A percentile compares a stretch with the other conserved stretches of the same genome.
These are phyloP conservation scores for Sporothrix pseudoabietina DNA, from an alignment of 2,329 filamentous ascomycete genomes.

Conservation along the genomic window DNA sequence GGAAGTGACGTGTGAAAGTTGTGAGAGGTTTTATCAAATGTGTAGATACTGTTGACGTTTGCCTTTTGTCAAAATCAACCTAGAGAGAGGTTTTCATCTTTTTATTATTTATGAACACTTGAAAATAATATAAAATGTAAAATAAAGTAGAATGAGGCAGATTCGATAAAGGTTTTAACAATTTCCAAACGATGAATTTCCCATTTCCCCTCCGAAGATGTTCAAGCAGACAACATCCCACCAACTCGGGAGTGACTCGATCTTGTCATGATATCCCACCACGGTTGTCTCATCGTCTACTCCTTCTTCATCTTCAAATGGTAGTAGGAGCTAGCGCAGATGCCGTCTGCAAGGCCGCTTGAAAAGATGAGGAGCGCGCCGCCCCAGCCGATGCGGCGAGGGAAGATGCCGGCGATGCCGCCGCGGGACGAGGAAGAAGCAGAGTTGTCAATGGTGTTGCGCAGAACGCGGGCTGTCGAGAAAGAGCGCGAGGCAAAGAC, in stretches of 20 bases:
- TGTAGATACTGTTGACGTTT: too few relatives aligned
- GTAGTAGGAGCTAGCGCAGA: not conserved
- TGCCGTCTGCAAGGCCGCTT: not conserved
- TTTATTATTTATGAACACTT: too few relatives aligned
- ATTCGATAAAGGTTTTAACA: not conserved
- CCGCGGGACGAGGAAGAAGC: not conserved
- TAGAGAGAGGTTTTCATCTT: too few relatives aligned
- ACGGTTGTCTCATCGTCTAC: not conserved
- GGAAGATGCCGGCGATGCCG: slow-evolving; percentile 2
- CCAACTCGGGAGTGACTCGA: too few relatives aligned
- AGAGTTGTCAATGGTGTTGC: not conserved
- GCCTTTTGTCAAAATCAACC: too few relatives aligned
- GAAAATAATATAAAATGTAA: too few relatives aligned
- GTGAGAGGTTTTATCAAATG: too few relatives aligned
- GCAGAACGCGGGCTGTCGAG: not conserved
- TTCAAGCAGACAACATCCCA: too few relatives aligned
- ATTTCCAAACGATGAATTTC: too few relatives aligned
- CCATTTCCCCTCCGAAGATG: too few relatives aligned
- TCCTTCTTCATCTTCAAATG: not conserved
- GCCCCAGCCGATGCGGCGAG: slow-evolving; percentile 3
- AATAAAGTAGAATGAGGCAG: not conserved
- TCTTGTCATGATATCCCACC: not conserved
- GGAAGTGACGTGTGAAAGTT: too few relatives aligned
- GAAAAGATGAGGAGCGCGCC: not conserved
- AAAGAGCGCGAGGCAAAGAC: not conserved